Evolutionary conservation across 371 early-diverging fungal genomes (phyloP), one percentile per base, ranked within the genome.

Genomic region (Actinomortierella wolfii): DNA sequence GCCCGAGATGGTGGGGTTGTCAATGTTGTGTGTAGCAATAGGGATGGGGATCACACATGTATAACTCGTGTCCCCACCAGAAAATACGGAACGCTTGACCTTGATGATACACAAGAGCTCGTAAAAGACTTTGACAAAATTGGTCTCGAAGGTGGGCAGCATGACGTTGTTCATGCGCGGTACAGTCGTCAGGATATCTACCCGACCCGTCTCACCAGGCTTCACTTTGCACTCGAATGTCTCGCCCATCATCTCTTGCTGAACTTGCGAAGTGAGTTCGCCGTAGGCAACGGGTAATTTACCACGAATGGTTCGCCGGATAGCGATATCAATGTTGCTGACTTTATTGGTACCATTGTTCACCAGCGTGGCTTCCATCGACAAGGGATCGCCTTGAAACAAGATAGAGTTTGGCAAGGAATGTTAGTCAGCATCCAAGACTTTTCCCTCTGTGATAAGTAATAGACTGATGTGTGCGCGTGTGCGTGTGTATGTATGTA

Each of bases 341-440:
- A 73, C 42, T 43, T 73, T 73, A 54, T 67, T 59, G 44, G 57
- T 62, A 14, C 51, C 43, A 41, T 67, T 73, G 44, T 73, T 73
- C 24, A 62, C 56, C 24, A 73, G 21, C 15, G 74, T 67, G 0
- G 64, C 59, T 3, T 56, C 64, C 67, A 73, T 73, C 1, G 62
- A 67, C 21, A 73, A 49, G 20, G 74, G 74, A 50, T 73, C 74
- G 5, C 73, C 73, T 70, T n/a, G n/a, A n/a, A n/a, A n/a, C n/a
- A n/a, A n/a, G n/a, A n/a, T n/a, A n/a, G n/a, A n/a, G n/a, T n/a
- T n/a, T n/a, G n/a, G n/a, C n/a, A n/a, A n/a, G n/a, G n/a, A n/a
- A n/a, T n/a, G n/a, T n/a, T n/a, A n/a, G n/a, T n/a, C n/a, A n/a
- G n/a, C n/a, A 11, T 34, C 34, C 34, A 34, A 34, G 34, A 34